phyloP scores from a whole-genome alignment of 2,329 filamentous ascomycete species.

The Aspergillus ochraceus region DNA sequence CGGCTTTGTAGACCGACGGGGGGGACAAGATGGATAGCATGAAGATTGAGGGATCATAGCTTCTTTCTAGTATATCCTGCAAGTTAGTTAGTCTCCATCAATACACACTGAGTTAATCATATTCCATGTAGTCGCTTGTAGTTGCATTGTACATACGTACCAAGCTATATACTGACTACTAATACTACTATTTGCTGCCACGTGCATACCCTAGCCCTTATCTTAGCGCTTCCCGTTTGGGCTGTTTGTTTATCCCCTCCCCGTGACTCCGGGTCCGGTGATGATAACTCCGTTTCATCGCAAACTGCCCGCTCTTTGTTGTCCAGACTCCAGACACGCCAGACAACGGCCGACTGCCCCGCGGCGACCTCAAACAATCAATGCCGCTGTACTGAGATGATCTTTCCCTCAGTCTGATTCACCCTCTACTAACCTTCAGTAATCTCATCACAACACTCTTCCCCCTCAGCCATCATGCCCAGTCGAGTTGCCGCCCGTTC shows the following conservation, averaged over 20 bases:
- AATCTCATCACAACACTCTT: not conserved
- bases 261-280: constrained; percentile 17
- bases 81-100: no score
- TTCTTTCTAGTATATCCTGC: no score
- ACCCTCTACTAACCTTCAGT: constrained; percentile 7
- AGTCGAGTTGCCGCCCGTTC: constrained; percentile 42
- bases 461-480: constrained; percentile 36
- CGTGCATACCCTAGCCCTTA: constrained; percentile 34
- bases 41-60: not conserved
- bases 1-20: no score
- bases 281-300: constrained; percentile 2
- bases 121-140: no score
- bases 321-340: not conserved
- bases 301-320: not conserved
- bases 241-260: constrained; percentile 39
- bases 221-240: constrained; percentile 36
- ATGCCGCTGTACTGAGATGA: constrained; percentile 14
- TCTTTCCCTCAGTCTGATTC: not conserved
- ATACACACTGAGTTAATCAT: no score
- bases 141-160: no score
- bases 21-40: no score
- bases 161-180: no score
- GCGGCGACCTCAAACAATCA: not conserved
- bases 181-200: constrained; percentile 7
- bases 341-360: not conserved